Base-by-base conservation (phyloP, 257 asterid genomes). In the Echium plantagineum region DNA sequence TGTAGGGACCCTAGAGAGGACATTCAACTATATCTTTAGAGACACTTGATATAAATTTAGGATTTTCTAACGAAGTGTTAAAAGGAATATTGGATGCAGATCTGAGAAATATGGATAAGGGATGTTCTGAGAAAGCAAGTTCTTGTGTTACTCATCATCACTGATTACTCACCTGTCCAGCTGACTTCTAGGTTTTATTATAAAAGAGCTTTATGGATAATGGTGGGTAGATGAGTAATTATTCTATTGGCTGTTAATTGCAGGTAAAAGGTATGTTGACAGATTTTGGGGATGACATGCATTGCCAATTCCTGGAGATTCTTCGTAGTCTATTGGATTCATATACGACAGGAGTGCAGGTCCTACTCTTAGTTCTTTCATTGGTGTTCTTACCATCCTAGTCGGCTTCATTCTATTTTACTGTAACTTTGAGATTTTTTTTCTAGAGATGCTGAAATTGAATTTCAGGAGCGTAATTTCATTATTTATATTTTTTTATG, bases 271-370 rank as follows among this genome's bases (percentile, higher is more conserved):
- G 87, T 65, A 81, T 89, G 97, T 77, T 89, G 38, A 76, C 90
- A 68, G 97, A 93, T 80, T 93, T 76, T 69, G 96, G 86, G 63
- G 94, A 89, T 72, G 94, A 84, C 60, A 89, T 89, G 99, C 99
- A 89, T 67, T 86, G 96, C 75, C 99, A 93, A 61, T 93, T 89
- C 81, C 79, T 89, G 72, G 97, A 93, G 79, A 82, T 89, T 77
- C 80, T 93, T 72, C 97, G 96, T 72, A 93, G 78, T 81, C 96
- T 93, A 68, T 71, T 93, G 80, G 99, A 93, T 69, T 70, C 95
- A 3, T 72, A 69, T 71, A 51, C 94, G 53, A 72, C 94, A 64
- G 95, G 93, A 67, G 55, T 89, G 30, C 97, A 86, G 90, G 99
- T 93, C 17, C 49, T 7, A 42, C 49, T 12, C 17, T 42, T 42